Evolutionary conservation across 768 basidiomycete genomes (phyloP), one percentile per base, ranked within the genome.

Genomic region (Rossbeevera mucosa): DNA sequence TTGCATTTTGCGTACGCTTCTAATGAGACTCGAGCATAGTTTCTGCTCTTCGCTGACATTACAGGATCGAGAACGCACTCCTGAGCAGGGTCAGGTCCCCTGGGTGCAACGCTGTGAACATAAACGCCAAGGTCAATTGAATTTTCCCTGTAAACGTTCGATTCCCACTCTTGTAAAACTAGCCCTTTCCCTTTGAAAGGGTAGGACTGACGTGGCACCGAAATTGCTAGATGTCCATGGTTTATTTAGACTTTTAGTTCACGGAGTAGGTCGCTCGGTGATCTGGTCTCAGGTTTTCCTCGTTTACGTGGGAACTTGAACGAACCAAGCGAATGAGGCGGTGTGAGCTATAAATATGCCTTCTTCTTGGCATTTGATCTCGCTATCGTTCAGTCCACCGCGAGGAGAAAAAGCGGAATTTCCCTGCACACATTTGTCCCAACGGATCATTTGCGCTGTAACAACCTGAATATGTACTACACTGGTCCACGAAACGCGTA

Each of bases 171-270:
- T 45, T 22, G 54, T 51, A 48, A 53, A 36, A 22, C 21, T 18
- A 8, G 29, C 44, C 50, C 33, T 49, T 42, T 44, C 44, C 41
- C 41, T 47, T 54, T 57, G 51, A 44, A 51, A 62, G 63, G 54
- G 60, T 49, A 24, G 49, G 14, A 21, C 21, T 43, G 51, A 46
- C 51, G 54, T 63, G 63, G 63, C 52, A 53, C 36, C 38, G 48
- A 11, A 30, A 41, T 42, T 16, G 16, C 41, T 26, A 31, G 48
- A 29, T 26, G 26, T 42, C 25, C 28, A 29, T 24, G 47, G 58
- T 55, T 53, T 49, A 62, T 67, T 60, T 67, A 58, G 56, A 57
- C 63, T 64, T 62, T 60, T 56, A 55, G 48, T 53, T 52, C 57
- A 55, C 20, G 44, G 52, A 47, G 50, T 50, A 2, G 44, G 11